Base-by-base conservation (phyloP, 805 yeast genomes). In the Vanderwaltozyma tropicalis region DNA sequence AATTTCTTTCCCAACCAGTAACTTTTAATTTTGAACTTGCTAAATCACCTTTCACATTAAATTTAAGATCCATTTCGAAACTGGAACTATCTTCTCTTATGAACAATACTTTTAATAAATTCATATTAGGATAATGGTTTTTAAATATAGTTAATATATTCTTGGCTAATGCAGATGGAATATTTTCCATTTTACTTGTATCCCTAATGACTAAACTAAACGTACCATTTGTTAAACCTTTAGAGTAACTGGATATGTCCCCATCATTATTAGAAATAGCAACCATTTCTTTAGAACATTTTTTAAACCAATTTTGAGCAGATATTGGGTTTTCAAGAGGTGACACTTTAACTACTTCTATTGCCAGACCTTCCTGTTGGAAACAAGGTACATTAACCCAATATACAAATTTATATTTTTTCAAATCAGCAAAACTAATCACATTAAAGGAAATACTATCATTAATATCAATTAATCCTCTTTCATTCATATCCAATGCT, bases 1-100 rank as follows among this genome's bases (percentile, higher is more conserved):
- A 60, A 20, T 86, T 84, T 43, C 92, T 71, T 51, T 89, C 97
- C 98, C 98, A 92, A 0, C 99, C 98, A 3, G 79, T 68, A 0
- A 76, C 64, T 38, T 69, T 74, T 1, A 75, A 69, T 1, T 49
- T 25, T 10, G 16, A 5, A 20, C 13, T 32, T 16, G 2, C 17
- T 9, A 6, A 5, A 1, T 39, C 26, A 3, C 47, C 50, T 1
- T 38, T 33, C 3, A 33, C 38, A n/a, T 15, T 24, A 11, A 46
- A 32, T 10, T 28, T 18, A 3, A 69, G 39, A 1, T 25, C 34
- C 17, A 66, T 24, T 17, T 55, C 51, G 35, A 59, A 63, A 25
- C 62, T 59, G 2, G 50, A 32, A 2, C 55, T 58, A 22, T 55
- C 49, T 26, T 49, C 55, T 32, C 78, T 62, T 38, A 53, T 62